phyloP scores from a whole-genome alignment of 345 rosid species.

The Conringia planisiliqua region DNA sequence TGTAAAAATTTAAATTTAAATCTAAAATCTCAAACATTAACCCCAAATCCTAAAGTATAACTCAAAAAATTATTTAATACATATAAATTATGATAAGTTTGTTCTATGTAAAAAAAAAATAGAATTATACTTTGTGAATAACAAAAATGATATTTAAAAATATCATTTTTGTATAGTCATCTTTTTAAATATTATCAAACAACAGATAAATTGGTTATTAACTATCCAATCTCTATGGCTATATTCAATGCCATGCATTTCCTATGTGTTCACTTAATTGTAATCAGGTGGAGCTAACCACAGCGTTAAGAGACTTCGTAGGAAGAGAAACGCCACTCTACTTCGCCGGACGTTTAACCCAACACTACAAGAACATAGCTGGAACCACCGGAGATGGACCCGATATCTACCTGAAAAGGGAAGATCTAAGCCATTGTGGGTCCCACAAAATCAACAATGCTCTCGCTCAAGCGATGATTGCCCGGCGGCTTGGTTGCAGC shows the following conservation, averaged over 20 bases:
- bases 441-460: slow-evolving; percentile 89
- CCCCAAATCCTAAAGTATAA: too few relatives aligned
- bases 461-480: slow-evolving; percentile 80
- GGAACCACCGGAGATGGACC: slow-evolving; percentile 47
- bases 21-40: too few relatives aligned
- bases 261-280: neutral
- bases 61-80: too few relatives aligned
- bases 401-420: slow-evolving; percentile 77
- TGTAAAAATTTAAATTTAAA: too few relatives aligned
- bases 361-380: slow-evolving; percentile 49
- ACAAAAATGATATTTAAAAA: too few relatives aligned
- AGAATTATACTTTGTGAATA: too few relatives aligned
- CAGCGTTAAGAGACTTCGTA: slow-evolving; percentile 63
- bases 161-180: too few relatives aligned
- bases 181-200: too few relatives aligned
- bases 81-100: too few relatives aligned
- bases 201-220: too few relatives aligned
- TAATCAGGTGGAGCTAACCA: slow-evolving; percentile 56
- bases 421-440: slow-evolving; percentile 76
- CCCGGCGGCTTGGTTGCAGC: slow-evolving; percentile 64
- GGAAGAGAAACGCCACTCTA: slow-evolving; percentile 86
- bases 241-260: neutral
- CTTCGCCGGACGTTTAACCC: slow-evolving; percentile 59
- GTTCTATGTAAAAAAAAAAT: too few relatives aligned
- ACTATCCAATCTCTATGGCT: too few relatives aligned